These are phyloP conservation scores for Bipolaris sorokiniana DNA, from an alignment of 2,329 filamentous ascomycete genomes.

Conservation along the genomic window DNA sequence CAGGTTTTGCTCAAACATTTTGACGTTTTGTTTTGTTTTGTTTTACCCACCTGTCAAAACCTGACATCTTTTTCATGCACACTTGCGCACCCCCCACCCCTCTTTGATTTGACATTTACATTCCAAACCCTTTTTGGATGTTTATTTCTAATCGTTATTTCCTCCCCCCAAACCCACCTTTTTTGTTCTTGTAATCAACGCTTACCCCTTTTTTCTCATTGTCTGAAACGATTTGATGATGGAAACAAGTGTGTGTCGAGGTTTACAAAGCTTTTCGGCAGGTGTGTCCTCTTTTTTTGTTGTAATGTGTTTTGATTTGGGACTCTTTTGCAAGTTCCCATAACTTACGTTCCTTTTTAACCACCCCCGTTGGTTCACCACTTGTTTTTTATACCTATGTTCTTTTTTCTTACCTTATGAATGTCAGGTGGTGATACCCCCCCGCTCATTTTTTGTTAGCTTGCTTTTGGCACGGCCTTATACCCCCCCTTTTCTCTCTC, in stretches of 20 bases:
- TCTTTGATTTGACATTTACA: conserved; percentile 15
- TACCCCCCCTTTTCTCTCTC: not conserved
- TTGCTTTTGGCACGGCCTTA: not conserved
- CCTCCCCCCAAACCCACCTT: conserved; percentile 5
- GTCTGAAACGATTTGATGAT: conserved; percentile 38
- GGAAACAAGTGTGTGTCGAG: too few relatives aligned
- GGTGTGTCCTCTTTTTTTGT: conserved; percentile 1
- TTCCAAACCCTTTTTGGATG: conserved; percentile 11
- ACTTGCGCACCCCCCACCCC: not conserved
- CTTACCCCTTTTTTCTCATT: conserved; percentile 18
- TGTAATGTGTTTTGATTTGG: conserved; percentile 3
- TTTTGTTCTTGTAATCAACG: conserved; percentile 36
- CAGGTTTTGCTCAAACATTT: not conserved
- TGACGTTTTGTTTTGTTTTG: not conserved
- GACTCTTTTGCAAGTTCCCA: not conserved
- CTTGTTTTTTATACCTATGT: conserved; percentile 8
- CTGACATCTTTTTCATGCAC: not conserved
- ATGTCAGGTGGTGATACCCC: conserved; percentile 7
- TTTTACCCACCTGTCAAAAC: not conserved
- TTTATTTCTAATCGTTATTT: not conserved
- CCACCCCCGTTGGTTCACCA: conserved; percentile 4
- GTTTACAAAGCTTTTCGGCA: conserved; percentile 3
- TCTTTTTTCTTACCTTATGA: not conserved
- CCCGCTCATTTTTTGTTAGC: not conserved
- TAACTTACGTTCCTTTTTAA: not conserved